A percentile compares a stretch with the other conserved stretches of the same genome.
phyloP scores from a whole-genome alignment of 1,284 basidiomycete species.

The Earliella scabrosa region DNA sequence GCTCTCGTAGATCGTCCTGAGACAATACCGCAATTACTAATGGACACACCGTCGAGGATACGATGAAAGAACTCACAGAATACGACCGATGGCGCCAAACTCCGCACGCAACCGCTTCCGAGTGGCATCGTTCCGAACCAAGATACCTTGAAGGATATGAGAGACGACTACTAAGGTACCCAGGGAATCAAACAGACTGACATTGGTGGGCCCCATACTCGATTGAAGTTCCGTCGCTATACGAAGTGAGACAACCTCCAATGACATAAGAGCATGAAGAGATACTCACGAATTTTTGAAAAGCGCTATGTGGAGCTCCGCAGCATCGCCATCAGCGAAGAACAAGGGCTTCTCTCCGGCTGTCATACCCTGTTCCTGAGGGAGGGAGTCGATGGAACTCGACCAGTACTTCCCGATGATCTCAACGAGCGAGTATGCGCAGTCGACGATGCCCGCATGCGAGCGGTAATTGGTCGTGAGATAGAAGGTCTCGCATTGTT shows the following conservation, averaged over 20 bases:
- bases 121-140: conserved; percentile 62
- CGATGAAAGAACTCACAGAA: conserved; percentile 50
- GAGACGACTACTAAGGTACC: no score
- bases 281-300: neutral
- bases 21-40: no score
- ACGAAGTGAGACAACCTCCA: conserved; percentile 39
- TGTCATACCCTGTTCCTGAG: conserved; percentile 59
- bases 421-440: conserved; percentile 64
- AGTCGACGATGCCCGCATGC: conserved; percentile 66
- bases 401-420: conserved; percentile 68
- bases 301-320: neutral
- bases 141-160: conserved; percentile 53
- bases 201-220: conserved; percentile 71
- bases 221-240: conserved; percentile 60
- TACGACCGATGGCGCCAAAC: conserved; percentile 59
- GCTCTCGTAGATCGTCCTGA: conserved; percentile 72
- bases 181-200: no score
- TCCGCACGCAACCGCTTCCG: conserved; percentile 46
- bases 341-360: conserved; percentile 66
- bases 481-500: conserved; percentile 54
- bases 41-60: no score
- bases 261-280: neutral
- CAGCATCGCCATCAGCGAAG: conserved; percentile 47
- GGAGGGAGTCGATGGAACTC: conserved; percentile 63
- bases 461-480: conserved; percentile 72